Evolutionary conservation across 768 basidiomycete species (phyloP).

Genomic region (Piloderma croceum): DNA sequence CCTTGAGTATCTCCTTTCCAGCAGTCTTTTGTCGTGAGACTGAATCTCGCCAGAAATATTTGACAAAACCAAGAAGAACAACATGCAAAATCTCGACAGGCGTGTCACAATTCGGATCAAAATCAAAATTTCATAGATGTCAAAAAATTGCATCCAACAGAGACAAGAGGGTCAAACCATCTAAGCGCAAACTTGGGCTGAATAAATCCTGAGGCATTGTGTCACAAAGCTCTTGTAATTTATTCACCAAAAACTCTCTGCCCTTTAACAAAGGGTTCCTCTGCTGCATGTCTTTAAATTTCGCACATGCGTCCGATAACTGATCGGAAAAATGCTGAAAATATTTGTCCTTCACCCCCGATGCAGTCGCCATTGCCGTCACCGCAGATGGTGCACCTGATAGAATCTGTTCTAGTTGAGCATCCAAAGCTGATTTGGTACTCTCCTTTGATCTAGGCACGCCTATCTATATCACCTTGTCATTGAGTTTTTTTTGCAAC

Average conservation of each 20-base stretch:
- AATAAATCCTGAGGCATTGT: not conserved
- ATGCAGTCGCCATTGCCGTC: slow-evolving; percentile 2
- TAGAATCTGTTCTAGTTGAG: not conserved
- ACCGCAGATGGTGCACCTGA: not conserved
- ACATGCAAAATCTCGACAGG: slow-evolving; percentile 20
- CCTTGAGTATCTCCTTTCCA: slow-evolving; percentile 1
- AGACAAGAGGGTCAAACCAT: too few relatives aligned
- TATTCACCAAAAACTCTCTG: not conserved
- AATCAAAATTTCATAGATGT: slow-evolving; percentile 11
- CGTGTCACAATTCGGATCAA: slow-evolving; percentile 16
- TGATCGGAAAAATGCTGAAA: slow-evolving; percentile 7
- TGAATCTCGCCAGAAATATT: slow-evolving; percentile 18
- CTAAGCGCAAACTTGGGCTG: not conserved
- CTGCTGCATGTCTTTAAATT: not conserved
- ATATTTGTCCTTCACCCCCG: slow-evolving; percentile 10
- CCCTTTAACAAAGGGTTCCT: not conserved
- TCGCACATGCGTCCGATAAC: not conserved
- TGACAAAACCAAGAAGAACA: slow-evolving; percentile 18
- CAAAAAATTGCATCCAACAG: too few relatives aligned
- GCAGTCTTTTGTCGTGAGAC: slow-evolving; percentile 1
- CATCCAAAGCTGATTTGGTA: not conserved
- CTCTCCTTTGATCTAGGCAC: not conserved
- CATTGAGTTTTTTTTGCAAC: too few relatives aligned
- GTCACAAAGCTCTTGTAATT: not conserved
- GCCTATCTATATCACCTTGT: not conserved